Base-by-base conservation (phyloP, 805 yeast genomes). In the Kuraishia piskuri region DNA sequence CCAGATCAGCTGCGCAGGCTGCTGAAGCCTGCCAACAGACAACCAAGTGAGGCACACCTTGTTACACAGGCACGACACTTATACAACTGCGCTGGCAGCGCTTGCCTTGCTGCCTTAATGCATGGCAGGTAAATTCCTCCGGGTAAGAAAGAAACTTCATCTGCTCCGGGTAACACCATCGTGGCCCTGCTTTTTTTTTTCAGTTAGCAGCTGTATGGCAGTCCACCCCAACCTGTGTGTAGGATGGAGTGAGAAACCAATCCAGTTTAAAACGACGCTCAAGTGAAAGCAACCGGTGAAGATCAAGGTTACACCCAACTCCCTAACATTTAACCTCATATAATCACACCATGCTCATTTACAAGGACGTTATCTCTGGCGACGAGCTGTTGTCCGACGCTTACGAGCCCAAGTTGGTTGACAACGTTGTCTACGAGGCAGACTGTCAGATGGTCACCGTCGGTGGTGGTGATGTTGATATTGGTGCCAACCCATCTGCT, bases 401-500 rank as follows among this genome's bases (percentile, higher is more conserved):
- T 70, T 94, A 91, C 83, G 96, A 89, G 75, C 70, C 82, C 73
- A 85, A 78, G 70, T 78, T 76, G 73, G 97, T 94, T 62, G 96
- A 88, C 68, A 88, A 81, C 62, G 98, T 80, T 67, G 90, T 94
- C 73, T 89, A 80, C 82, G 99, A 94, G 82, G 98, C 96, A 63
- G 89, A 94, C 85, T 90, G 97, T 79, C 78, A 82, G 68, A 84
- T 90, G 94, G 83, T 94, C 74, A 85, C 79, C 67, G 90, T 94
- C 68, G 71, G 73, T 47, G 88, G 90, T 71, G 97, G 83, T 68
- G 94, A 94, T 71, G 84, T 94, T 66, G 98, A 94, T 76, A 94
- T 94, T 74, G 99, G 99, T 79, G 99, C 96, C 69, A 94, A 94
- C 86, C 97, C 99, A 70, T 90, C 97, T 68, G 97, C 98, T 63